Base-by-base conservation (phyloP, 305 asterid genomes). In the Fraxinus baroniana region DNA sequence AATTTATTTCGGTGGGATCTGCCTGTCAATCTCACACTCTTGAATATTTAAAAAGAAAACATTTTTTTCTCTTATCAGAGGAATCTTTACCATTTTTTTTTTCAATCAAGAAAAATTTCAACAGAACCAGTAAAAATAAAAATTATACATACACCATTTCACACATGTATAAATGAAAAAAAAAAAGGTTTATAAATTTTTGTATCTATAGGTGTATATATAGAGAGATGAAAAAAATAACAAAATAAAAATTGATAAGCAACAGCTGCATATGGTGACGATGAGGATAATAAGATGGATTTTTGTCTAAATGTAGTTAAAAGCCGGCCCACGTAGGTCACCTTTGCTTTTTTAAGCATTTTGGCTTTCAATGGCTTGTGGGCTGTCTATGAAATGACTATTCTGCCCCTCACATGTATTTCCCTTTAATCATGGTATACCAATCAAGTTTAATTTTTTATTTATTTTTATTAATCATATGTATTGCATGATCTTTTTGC, bases 251-350 rank as follows among this genome's bases (percentile, higher is more conserved):
- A 80, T 44, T 17, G 49, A 71, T 35, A 62, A 41, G 77, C 17
- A 83, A 80, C 82, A 88, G 93, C 26, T 81, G 85, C 84, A 86
- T 93, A 93, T 90, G 86, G 93, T 82, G 97, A 92, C 89, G 95
- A 90, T 77, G 91, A 91, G 83, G 95, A 90, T 90, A 92, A 92
- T 92, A 55, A 55, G 66, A 55, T 55, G 66, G 24, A 0, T n/a
- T 55, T 52, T n/a, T 55, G 66, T 55, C 98, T 93, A 94, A 93
- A 93, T 88, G 88, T 92, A 94, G 98, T 94, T 95, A 93, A 92
- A 95, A 89, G 96, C 93, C 96, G 98, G 96, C 82, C 88, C 94
- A 87, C 83, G 94, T 91, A 93, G 96, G 97, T 92, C 97, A 95
- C 72, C 91, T 89, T 90, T 90, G 91, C 95, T 83, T 91, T 95